Base-by-base conservation (phyloP, 495 filamentous ascomycete genomes). In the Clavariopsis aquatica region DNA sequence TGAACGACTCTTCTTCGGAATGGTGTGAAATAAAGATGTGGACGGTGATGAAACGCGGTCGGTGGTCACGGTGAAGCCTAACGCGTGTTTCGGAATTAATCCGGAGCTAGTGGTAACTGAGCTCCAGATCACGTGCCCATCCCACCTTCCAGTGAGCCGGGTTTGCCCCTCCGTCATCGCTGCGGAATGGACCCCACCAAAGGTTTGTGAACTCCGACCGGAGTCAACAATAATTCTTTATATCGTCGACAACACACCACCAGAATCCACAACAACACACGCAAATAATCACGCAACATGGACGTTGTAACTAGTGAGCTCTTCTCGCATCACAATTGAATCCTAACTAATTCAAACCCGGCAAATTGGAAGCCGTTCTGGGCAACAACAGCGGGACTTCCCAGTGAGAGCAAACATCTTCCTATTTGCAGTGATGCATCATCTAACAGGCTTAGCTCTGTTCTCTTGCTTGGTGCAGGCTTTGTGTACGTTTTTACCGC, bases 381-480 rank as follows among this genome's bases (percentile, higher is more conserved):
- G 64, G 56, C 24, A 26, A 28, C 31, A 17, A 1, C 27, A 29
- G 51, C 19, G 38, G 12, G 52, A 38, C 31, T 24, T 49, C 49
- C 6, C 53, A 67, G 64, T 67, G 23, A 57, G 64, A 57, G 49
- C 47, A 65, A 43, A 43, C 38, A 17, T 8, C 17, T 0, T 19
- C 17, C 26, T 1, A 19, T 9, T 27, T 13, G 12, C 7, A 22
- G 9, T 26, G 10, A 36, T 19, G 15, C 38, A 15, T 49, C 26
- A 31, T 36, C 58, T 67, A 60, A 70, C 17, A 19, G 4, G 5
- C 8, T 24, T 52, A 71, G 65, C 23, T 68, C 64, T 1, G 88
- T 88, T 75, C 85, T 91, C 41, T 84, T 92, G 72, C 81, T 91
- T 54, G 90, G 89, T 64, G 84, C 88, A 49, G 89, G 90, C 68